A percentile compares a stretch with the other conserved stretches of the same genome.
Evolutionary conservation across 352 stramenopile species (phyloP).

Genomic region (Aphanomyces cochlioides): DNA sequence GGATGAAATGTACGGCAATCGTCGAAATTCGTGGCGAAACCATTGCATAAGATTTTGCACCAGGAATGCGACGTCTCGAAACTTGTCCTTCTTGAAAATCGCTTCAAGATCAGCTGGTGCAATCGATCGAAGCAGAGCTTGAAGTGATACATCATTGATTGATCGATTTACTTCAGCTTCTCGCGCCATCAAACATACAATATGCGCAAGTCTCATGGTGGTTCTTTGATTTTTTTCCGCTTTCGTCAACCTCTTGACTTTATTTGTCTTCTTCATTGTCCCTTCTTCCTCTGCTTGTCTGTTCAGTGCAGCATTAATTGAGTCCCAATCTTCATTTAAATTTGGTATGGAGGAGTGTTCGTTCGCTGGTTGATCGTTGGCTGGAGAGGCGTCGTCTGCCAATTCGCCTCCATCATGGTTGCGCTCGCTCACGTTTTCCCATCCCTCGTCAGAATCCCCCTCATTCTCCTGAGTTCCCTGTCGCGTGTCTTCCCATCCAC

Average conservation of each 20-base stretch:
- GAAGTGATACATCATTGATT: conserved; percentile 44
- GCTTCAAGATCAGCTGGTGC: conserved; percentile 41
- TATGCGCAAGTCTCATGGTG: conserved; percentile 61
- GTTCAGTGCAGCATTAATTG: conserved; percentile 55
- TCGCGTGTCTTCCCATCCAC: too few relatives aligned
- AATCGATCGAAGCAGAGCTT: conserved; percentile 58
- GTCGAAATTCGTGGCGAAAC: conserved; percentile 51
- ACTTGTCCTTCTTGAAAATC: conserved; percentile 26
- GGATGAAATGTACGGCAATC: conserved; percentile 18
- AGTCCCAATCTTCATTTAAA: conserved; percentile 58
- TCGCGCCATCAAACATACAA: conserved; percentile 56
- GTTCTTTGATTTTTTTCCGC: conserved; percentile 60
- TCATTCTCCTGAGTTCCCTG: too few relatives aligned
- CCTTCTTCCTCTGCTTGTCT: conserved; percentile 30
- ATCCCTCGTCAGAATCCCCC: too few relatives aligned
- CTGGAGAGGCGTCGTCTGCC: conserved; percentile 16
- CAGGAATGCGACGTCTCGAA: conserved; percentile 33
- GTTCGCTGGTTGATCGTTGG: conserved; percentile 30
- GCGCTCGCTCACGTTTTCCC: neutral
- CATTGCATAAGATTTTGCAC: conserved; percentile 66
- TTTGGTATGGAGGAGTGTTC: conserved; percentile 34
- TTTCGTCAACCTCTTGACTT: conserved; percentile 53
- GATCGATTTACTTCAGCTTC: conserved; percentile 49
- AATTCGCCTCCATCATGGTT: neutral
- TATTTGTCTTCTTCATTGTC: conserved; percentile 34